Base-by-base conservation (phyloP, 768 basidiomycete species). In the Trichaptum fuscoviolaceum region DNA sequence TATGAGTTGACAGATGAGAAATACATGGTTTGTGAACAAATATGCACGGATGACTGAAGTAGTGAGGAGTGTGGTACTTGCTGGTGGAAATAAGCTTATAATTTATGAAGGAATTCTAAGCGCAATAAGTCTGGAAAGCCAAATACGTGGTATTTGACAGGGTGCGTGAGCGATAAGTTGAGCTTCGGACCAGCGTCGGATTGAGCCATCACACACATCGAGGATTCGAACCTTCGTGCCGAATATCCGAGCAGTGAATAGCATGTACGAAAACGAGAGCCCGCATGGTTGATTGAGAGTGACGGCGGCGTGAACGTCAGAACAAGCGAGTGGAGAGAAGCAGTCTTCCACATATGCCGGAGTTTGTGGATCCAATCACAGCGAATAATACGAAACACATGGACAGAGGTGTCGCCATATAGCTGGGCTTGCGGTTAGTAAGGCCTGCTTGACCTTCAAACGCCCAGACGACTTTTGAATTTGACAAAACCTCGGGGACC, bases 401-500 rank as follows among this genome's bases (percentile, higher is more conserved):
- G 20, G 30, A 3, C 30, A 30, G 30, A 30, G 30, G 30, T 3
- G 42, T 52, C 42, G 15, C 42, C 42, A 20, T 20, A 52, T 52
- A 12, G 15, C 3, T 12, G 42, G 20, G 42, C 42, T 6, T 52
- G 42, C 12, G 42, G 20, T 6, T 20, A 12, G 15, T 52, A 12
- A 52, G 42, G 20, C 6, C 15, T 52, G 42, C 15, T 52, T 52
- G 42, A 63, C 36, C 25, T 24, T 83, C 75, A 87, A 68, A 87
- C 85, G 64, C 81, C 84, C 67, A 87, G 80, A 69, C 77, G 83
- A 63, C 73, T 77, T 72, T 88, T 88, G 76, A 87, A 75, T 35
- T 71, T 74, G 63, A 85, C 74, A 71, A 88, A 85, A 65, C 87
- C 83, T n/a, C 77, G 75, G 4, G 84, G 75, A 64, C 77, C 77